phyloP scores from a whole-genome alignment of 2,329 filamentous ascomycete genomes.

The Sporothrix euskadiensis region DNA sequence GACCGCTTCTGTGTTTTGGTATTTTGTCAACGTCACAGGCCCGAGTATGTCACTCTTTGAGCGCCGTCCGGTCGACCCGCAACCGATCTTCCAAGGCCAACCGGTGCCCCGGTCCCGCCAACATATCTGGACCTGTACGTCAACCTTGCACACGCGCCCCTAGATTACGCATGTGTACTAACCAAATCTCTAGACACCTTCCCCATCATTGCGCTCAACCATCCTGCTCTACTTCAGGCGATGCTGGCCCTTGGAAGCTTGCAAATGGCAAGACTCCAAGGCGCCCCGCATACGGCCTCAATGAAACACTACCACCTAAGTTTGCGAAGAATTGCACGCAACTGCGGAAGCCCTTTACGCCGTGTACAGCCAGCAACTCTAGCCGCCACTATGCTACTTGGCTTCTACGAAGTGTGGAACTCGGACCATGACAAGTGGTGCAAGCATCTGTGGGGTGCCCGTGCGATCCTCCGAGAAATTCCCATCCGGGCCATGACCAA shows the following conservation, averaged over 20 bases:
- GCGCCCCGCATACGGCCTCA: conserved; percentile 72
- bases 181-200: conserved; percentile 63
- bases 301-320: conserved; percentile 91
- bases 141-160: conserved; percentile 29
- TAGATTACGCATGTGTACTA: conserved; percentile 31
- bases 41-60: conserved; percentile 87
- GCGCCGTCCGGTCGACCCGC: conserved; percentile 72
- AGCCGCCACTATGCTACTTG: conserved; percentile 82
- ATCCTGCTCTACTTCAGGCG: conserved; percentile 85
- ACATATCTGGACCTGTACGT: conserved; percentile 64
- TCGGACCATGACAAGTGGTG: conserved; percentile 97
- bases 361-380: conserved; percentile 77
- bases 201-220: conserved; percentile 76
- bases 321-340: conserved; percentile 73
- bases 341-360: conserved; percentile 67
- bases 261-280: conserved; percentile 82
- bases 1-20: conserved; percentile 81
- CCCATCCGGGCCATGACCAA: conserved; percentile 73
- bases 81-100: conserved; percentile 62
- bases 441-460: conserved; percentile 82
- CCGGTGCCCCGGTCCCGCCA: conserved; percentile 64
- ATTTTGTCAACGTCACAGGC: conserved; percentile 87
- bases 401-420: conserved; percentile 91
- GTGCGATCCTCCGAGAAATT: conserved; percentile 78
- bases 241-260: conserved; percentile 85